Conservation (phyloP, 495 filamentous ascomycete genomes). For the Trichoderma erinaceum region DNA sequence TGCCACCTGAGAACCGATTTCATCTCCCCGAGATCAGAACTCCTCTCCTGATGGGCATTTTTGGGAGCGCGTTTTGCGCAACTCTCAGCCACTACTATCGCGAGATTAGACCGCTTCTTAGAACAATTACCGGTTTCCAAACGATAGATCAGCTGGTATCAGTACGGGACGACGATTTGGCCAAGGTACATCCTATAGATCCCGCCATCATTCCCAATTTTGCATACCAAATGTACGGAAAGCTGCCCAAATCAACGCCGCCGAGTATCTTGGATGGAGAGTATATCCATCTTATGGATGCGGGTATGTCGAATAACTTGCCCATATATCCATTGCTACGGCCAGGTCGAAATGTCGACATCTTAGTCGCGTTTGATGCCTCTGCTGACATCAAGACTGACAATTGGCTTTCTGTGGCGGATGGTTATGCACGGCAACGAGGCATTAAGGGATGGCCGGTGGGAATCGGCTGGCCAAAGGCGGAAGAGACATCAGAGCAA, state of each 20-base stretch:
- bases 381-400: conserved; percentile 38
- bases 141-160: conserved; percentile 82
- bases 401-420: conserved; percentile 85
- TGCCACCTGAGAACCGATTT: conserved; percentile 47
- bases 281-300: conserved; percentile 87
- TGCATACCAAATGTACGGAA: conserved; percentile 67
- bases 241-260: conserved; percentile 67
- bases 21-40: conserved; percentile 75
- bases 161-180: conserved; percentile 71
- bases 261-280: conserved; percentile 61
- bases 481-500: conserved; percentile 43
- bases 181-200: conserved; percentile 87
- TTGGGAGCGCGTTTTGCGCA: conserved; percentile 93
- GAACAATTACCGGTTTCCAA: conserved; percentile 63
- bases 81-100: conserved; percentile 93
- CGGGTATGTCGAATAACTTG: conserved; percentile 96
- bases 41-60: conserved; percentile 81
- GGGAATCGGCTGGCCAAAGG: conserved; percentile 81
- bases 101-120: conserved; percentile 75
- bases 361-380: conserved; percentile 57
- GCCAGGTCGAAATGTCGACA: conserved; percentile 78
- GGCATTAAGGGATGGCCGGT: conserved; percentile 90
- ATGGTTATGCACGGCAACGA: conserved; percentile 84
- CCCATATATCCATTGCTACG: conserved; percentile 91
- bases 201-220: conserved; percentile 86